Base-by-base conservation (phyloP, 805 yeast genomes). In the Metschnikowia hibisci region DNA sequence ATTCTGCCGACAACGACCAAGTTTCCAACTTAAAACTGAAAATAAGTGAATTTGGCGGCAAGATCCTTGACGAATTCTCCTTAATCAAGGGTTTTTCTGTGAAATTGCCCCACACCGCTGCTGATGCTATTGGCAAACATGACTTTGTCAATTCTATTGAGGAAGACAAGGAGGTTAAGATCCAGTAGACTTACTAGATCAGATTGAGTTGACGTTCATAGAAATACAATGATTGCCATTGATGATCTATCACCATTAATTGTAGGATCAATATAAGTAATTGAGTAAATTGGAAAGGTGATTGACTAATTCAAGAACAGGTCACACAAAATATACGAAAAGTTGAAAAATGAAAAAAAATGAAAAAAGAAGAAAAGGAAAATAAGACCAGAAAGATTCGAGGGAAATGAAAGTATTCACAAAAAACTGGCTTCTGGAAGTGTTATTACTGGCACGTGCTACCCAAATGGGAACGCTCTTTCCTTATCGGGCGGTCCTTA, bases 21-120 rank as follows among this genome's bases (percentile, higher is more conserved):
- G 54, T 67, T 31, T 48, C 60, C 20, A 34, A 61, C 31, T 57
- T 81, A 64, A 80, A 82, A 56, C 64, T 70, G 41, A 67, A 71
- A 44, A 61, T 81, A 46, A 36, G 57, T 25, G 70, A 74, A 28
- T 54, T 78, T 41, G 87, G 87, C 32, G 88, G 87, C 41, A 70
- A 68, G 41, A 73, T 83, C 57, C 74, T 76, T 39, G 78, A 75
- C 48, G 86, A 82, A 50, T 82, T 73, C 60, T 63, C 72, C 41
- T 67, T 83, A 58, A 81, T 83, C 66, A 83, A 82, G 64, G 89
- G 87, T 0, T 81, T 78, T 55, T 67, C 77, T 57, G 76, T 77
- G 45, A 77, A 78, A 54, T 62, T 84, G 48, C 88, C 89, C 33
- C 62, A 69, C 4, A 46, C 71, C 48, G 82, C 78, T 51, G 67